Conservation (phyloP, 2,329 filamentous ascomycete genomes). For the Trichoderma atroviride region DNA sequence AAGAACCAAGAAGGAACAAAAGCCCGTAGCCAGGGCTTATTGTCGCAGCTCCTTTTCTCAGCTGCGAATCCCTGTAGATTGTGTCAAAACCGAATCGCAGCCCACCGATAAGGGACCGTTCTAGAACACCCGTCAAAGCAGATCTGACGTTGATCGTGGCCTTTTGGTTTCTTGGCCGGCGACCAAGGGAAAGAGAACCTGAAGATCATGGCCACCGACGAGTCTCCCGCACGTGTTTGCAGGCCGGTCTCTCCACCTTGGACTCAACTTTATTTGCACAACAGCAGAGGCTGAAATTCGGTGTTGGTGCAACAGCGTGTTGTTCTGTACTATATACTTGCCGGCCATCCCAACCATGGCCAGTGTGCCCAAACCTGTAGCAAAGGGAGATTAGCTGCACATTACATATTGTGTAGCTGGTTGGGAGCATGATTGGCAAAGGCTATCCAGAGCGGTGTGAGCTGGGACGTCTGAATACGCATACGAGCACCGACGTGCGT, state of each 20-base stretch:
- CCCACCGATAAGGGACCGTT: slow-evolving; percentile 1
- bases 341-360: neutral
- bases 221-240: slow-evolving; percentile 23
- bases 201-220: slow-evolving; percentile 23
- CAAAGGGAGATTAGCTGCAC: neutral
- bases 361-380: neutral
- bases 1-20: neutral
- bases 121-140: slow-evolving; percentile 3
- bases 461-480: neutral
- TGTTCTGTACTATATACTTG: neutral
- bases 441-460: slow-evolving; percentile 4
- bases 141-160: slow-evolving; percentile 22
- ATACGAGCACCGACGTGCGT: neutral
- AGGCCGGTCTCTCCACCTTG: slow-evolving; percentile 25
- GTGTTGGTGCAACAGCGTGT: neutral
- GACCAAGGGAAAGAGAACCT: slow-evolving; percentile 17
- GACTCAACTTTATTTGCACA: slow-evolving; percentile 24
- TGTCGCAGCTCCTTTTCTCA: neutral
- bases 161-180: slow-evolving; percentile 14
- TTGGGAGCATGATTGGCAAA: neutral
- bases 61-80: neutral
- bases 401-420: neutral
- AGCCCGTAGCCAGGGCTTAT: neutral
- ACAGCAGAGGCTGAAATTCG: neutral
- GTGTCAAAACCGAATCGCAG: neutral